A percentile compares a stretch with the other conserved stretches of the same genome.
Conservation (phyloP, 1,139 yeast genomes). For the Suhomyces ambrosiae region DNA sequence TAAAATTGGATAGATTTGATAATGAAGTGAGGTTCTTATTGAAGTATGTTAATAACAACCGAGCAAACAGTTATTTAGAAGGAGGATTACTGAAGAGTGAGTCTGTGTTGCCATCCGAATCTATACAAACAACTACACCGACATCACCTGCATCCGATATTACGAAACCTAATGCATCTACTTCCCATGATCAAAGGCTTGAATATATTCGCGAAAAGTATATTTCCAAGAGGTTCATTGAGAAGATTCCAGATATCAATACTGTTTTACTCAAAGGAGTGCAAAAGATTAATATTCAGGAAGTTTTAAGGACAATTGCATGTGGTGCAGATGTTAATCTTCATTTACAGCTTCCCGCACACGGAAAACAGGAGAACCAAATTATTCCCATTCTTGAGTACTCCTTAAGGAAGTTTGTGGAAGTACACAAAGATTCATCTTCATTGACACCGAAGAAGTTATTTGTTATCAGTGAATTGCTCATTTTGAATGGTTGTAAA, state of each 20-base stretch:
- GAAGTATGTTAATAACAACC: constrained; percentile 42
- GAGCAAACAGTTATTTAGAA: constrained; percentile 44
- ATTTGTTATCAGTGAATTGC: constrained; percentile 75
- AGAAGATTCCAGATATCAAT: constrained; percentile 26
- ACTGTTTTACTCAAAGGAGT: constrained; percentile 46
- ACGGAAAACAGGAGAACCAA: constrained; percentile 24
- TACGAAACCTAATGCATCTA: constrained; percentile 30
- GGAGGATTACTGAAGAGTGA: constrained; percentile 16
- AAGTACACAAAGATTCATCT: constrained; percentile 20
- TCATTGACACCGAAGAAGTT: constrained; percentile 20
- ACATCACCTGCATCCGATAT: constrained; percentile 2
- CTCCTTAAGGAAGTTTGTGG: constrained; percentile 54
- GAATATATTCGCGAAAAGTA: constrained; percentile 57
- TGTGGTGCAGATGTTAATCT: constrained; percentile 53
- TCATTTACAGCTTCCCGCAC: constrained; percentile 32
- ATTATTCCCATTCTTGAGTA: constrained; percentile 57
- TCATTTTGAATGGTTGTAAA: constrained; percentile 65
- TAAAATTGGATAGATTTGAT: constrained; percentile 52
- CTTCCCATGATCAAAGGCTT: constrained; percentile 39
- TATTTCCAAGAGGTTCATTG: constrained; percentile 38
- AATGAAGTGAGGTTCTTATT: constrained; percentile 44
- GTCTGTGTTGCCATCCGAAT: too few species aligned
- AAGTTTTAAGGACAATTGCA: constrained; percentile 49
- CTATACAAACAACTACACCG: constrained; percentile 3
- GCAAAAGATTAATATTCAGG: constrained; percentile 49